A percentile compares a stretch with the other conserved stretches of the same genome.
Conservation (phyloP, 2,329 filamentous ascomycete genomes). For the Xylaria sp. region DNA sequence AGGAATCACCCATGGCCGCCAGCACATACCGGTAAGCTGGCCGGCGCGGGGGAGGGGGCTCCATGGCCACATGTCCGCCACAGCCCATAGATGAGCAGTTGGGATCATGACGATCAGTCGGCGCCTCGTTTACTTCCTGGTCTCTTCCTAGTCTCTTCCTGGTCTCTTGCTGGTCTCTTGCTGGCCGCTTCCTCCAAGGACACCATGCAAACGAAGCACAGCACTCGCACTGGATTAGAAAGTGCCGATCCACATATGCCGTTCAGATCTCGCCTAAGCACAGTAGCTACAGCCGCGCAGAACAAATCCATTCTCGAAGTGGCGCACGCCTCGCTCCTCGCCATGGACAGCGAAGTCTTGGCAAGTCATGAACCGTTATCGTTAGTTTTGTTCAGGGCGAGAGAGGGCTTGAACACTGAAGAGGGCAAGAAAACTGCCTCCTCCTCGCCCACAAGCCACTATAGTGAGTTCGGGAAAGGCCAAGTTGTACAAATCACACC, state of each 20-base stretch:
- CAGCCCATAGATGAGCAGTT: neutral
- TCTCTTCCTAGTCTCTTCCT: too few relatives aligned
- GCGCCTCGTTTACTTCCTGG: neutral
- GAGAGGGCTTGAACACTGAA: slow-evolving; percentile 2
- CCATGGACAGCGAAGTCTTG: slow-evolving; percentile 25
- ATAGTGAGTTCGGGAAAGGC: neutral
- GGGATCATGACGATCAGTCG: slow-evolving; percentile 13
- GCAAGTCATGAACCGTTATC: slow-evolving; percentile 13
- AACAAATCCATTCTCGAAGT: slow-evolving; percentile 20
- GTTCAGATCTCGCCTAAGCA: slow-evolving; percentile 35
- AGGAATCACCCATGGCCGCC: neutral
- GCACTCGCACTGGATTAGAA: slow-evolving; percentile 20
- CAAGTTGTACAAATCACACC: slow-evolving; percentile 29
- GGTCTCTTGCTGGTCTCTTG: too few relatives aligned
- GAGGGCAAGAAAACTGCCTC: slow-evolving; percentile 4
- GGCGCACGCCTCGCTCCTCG: slow-evolving; percentile 19
- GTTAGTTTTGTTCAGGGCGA: neutral
- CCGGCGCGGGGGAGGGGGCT: slow-evolving; percentile 4
- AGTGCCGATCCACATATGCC: slow-evolving; percentile 36
- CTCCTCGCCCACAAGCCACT: slow-evolving; percentile 20
- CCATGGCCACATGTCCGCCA: slow-evolving; percentile 10
- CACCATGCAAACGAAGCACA: too few relatives aligned
- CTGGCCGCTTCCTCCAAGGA: too few relatives aligned
- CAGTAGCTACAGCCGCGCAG: slow-evolving; percentile 25
- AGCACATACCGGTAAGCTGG: neutral